These are phyloP conservation scores for Hyphodiscus sp. DNA, from an alignment of 2,329 filamentous ascomycete species.

Conservation along the genomic window DNA sequence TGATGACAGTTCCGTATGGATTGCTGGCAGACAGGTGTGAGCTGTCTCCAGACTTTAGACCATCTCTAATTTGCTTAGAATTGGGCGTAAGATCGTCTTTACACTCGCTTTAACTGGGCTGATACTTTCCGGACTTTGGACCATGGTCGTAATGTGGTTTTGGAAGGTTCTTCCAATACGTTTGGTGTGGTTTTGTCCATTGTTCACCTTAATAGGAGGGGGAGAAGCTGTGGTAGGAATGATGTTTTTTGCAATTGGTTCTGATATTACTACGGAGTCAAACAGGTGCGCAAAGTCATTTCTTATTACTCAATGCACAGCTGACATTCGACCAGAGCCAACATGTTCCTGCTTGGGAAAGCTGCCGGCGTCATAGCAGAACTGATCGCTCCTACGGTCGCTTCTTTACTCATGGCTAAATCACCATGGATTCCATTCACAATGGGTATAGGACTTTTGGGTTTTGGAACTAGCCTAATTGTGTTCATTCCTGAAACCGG, in stretches of 20 bases:
- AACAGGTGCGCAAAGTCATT: constrained; percentile 27
- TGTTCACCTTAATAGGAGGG: constrained; percentile 31
- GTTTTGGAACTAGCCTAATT: constrained; percentile 17
- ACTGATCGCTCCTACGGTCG: constrained; percentile 33
- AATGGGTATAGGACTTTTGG: constrained; percentile 12
- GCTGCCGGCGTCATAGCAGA: constrained; percentile 29
- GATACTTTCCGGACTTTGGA: constrained; percentile 23
- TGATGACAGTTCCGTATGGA: constrained; percentile 34
- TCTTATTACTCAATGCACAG: not conserved
- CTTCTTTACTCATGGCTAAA: constrained; percentile 32
- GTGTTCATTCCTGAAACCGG: constrained; percentile 29
- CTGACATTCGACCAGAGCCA: constrained; percentile 26
- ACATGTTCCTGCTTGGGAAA: constrained; percentile 31
- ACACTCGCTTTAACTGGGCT: constrained; percentile 29
- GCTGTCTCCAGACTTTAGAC: not conserved
- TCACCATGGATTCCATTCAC: constrained; percentile 24
- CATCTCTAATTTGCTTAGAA: constrained; percentile 11
- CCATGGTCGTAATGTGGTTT: constrained; percentile 32
- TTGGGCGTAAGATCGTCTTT: constrained; percentile 34
- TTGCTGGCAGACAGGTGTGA: constrained; percentile 33
- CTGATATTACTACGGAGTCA: constrained; percentile 33
- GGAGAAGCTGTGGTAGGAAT: constrained; percentile 30
- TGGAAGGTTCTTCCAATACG: constrained; percentile 28
- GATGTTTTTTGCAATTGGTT: constrained; percentile 31
- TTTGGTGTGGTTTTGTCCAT: constrained; percentile 31